Conservation (phyloP, 2,329 filamentous ascomycete genomes). For the Sarocladium oryzae region DNA sequence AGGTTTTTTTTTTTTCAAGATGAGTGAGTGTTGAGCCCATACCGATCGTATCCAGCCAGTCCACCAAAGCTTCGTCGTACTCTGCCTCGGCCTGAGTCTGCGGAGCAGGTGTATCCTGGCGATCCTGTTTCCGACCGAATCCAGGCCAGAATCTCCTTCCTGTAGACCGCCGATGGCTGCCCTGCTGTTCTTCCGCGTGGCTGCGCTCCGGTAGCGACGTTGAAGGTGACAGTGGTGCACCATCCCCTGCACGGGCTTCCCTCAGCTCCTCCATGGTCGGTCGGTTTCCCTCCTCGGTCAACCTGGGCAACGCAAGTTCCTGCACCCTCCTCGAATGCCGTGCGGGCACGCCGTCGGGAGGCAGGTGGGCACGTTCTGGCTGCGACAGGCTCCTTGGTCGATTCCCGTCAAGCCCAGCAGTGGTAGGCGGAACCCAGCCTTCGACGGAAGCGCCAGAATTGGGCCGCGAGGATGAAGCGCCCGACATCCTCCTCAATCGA, state of each 20-base stretch:
- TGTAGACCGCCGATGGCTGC: slow-evolving; percentile 11
- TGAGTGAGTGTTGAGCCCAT: slow-evolving; percentile 11
- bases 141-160: not conserved
- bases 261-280: slow-evolving; percentile 30
- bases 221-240: slow-evolving; percentile 18
- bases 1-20: not conserved
- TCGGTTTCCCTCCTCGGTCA: slow-evolving; percentile 31
- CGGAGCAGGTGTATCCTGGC: not conserved
- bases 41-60: slow-evolving; percentile 35
- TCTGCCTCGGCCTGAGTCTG: slow-evolving; percentile 21
- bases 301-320: slow-evolving; percentile 29
- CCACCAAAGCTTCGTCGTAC: slow-evolving; percentile 32
- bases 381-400: slow-evolving; percentile 31
- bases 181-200: slow-evolving; percentile 10
- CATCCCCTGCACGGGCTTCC: slow-evolving; percentile 6
- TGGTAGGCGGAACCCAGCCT: not conserved
- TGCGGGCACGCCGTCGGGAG: slow-evolving; percentile 15
- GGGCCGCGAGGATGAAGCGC: not conserved
- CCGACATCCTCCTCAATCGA: not conserved
- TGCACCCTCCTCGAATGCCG: slow-evolving; percentile 24
- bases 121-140: not conserved
- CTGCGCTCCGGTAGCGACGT: slow-evolving; percentile 21
- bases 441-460: not conserved
- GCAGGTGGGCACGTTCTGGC: slow-evolving; percentile 20
- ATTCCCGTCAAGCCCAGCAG: slow-evolving; percentile 5